Evolutionary conservation across 345 rosid species (phyloP), one percentile per base, ranked within the genome.

Genomic region (Gossypium longicalyx): DNA sequence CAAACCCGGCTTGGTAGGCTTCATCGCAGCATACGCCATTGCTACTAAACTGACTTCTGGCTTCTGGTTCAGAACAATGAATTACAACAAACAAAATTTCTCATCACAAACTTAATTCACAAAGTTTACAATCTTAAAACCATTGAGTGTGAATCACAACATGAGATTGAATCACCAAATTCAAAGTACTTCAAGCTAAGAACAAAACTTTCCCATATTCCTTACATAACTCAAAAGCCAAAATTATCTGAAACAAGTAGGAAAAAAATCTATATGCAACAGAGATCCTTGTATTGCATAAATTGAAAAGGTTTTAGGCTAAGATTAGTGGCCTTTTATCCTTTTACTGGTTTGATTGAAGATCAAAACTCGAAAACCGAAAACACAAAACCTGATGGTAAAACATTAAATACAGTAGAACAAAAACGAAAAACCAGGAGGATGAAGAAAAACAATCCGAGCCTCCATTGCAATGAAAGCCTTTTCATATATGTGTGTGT

Each of bases 1-100:
- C 63, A 88, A 79, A 38, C 93, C 96, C 2, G 89, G 80, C 76
- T 90, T 90, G 0, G 81, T 70, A 0, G 84, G 88, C 69, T 86
- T 86, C 80, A 83, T 83, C 16, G 86, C 82, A 73, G 79, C 74
- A 71, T 83, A 84, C 41, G 89, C 85, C 89, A 86, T 83, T 8
- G 63, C 76, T 78, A 44, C 9, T 43, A 13, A 43, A 61, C 59
- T 41, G 29, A 15, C 15, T 29, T 38, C 7, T 5, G 23, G 56
- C 6, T 62, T 38, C 65, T 68, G 45, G 58, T 43, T 9, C 11
- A 71, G 9, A 63, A 62, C 9, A 43, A 51, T 9, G 7, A 4
- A 22, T 70, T 11, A 27, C 9, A 58, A n/a, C 17, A 52, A 44
- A 44, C 12, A 27, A 49, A 3, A 60, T 2, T 43, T 62, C 38